Percentiles rank a stretch among this genome's conserved stretches.
phyloP scores from a whole-genome alignment of 2,329 filamentous ascomycete species.

The Aspergillus felis region DNA sequence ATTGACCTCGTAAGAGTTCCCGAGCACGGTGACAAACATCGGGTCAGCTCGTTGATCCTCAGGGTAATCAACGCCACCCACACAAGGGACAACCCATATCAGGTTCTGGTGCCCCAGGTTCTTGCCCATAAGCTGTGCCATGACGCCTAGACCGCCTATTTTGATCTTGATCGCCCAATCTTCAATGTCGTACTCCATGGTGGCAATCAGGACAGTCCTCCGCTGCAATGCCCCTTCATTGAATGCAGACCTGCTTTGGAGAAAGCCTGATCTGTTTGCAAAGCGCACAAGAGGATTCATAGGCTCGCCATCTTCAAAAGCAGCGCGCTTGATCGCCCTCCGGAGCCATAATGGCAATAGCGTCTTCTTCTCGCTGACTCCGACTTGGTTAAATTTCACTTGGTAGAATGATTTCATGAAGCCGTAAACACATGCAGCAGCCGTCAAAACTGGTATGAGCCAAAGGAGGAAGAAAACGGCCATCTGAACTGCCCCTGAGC shows the following conservation, averaged over 20 bases:
- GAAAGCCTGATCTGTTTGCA: slow-evolving; percentile 33
- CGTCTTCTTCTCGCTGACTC: slow-evolving; percentile 49
- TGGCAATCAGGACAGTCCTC: slow-evolving; percentile 63
- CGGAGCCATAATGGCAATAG: slow-evolving; percentile 36
- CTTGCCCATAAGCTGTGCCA: slow-evolving; percentile 67
- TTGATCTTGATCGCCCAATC: slow-evolving; percentile 70
- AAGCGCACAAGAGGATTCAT: slow-evolving; percentile 33
- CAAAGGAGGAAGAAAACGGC: slow-evolving; percentile 53
- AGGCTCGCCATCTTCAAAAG: slow-evolving; percentile 22
- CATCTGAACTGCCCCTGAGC: slow-evolving; percentile 53
- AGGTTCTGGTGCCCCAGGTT: slow-evolving; percentile 62
- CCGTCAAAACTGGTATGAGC: slow-evolving; percentile 51
- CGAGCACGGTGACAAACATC: slow-evolving; percentile 61
- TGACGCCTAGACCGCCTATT: slow-evolving; percentile 66
- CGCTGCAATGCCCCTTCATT: slow-evolving; percentile 30
- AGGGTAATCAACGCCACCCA: slow-evolving; percentile 63
- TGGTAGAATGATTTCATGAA: slow-evolving; percentile 62
- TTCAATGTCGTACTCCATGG: slow-evolving; percentile 69
- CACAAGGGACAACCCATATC: slow-evolving; percentile 62
- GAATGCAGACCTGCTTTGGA: slow-evolving; percentile 35
- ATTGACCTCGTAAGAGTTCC: slow-evolving; percentile 56
- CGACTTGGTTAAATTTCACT: slow-evolving; percentile 60
- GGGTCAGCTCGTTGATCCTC: slow-evolving; percentile 55
- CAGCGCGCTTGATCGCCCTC: slow-evolving; percentile 31
- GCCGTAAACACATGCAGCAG: slow-evolving; percentile 48